A percentile compares a stretch with the other conserved stretches of the same genome.
These are phyloP conservation scores for Sordariomycetes sp. DNA, from an alignment of 2,329 filamentous ascomycete genomes.

Conservation along the genomic window DNA sequence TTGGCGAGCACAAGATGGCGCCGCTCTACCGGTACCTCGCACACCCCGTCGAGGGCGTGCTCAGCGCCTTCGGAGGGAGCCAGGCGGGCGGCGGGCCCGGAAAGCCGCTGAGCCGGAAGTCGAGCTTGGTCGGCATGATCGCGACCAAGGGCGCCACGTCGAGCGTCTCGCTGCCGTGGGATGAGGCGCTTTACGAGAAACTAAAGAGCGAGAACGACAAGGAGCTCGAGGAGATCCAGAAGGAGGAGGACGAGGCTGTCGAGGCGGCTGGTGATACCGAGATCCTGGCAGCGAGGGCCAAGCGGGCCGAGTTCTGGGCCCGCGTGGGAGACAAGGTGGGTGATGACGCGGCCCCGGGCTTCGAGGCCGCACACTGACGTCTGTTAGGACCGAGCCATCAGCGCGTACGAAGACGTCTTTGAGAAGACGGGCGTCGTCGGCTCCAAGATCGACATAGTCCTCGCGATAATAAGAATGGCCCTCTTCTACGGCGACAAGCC, in stretches of 20 bases:
- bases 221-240: slow-evolving; percentile 64
- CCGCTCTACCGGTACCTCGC: slow-evolving; percentile 76
- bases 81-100: slow-evolving; percentile 21
- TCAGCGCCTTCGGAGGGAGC: slow-evolving; percentile 63
- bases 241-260: slow-evolving; percentile 83
- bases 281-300: slow-evolving; percentile 81
- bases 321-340: slow-evolving; percentile 87
- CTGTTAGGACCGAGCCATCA: slow-evolving; percentile 76
- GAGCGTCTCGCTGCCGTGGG: slow-evolving; percentile 69
- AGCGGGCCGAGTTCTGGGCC: slow-evolving; percentile 93
- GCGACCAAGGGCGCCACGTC: slow-evolving; percentile 54
- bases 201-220: slow-evolving; percentile 65
- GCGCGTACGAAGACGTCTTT: slow-evolving; percentile 82
- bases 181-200: slow-evolving; percentile 73
- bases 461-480: slow-evolving; percentile 90
- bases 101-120: slow-evolving; percentile 53
- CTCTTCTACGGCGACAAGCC: slow-evolving; percentile 92
- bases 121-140: slow-evolving; percentile 60
- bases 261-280: slow-evolving; percentile 96
- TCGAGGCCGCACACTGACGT: neutral
- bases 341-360: neutral
- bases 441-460: slow-evolving; percentile 91
- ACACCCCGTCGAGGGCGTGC: slow-evolving; percentile 67
- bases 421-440: slow-evolving; percentile 96
- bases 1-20: slow-evolving; percentile 74